phyloP scores from a whole-genome alignment of 2,329 filamentous ascomycete genomes.

The Clarireedia hainanense region DNA sequence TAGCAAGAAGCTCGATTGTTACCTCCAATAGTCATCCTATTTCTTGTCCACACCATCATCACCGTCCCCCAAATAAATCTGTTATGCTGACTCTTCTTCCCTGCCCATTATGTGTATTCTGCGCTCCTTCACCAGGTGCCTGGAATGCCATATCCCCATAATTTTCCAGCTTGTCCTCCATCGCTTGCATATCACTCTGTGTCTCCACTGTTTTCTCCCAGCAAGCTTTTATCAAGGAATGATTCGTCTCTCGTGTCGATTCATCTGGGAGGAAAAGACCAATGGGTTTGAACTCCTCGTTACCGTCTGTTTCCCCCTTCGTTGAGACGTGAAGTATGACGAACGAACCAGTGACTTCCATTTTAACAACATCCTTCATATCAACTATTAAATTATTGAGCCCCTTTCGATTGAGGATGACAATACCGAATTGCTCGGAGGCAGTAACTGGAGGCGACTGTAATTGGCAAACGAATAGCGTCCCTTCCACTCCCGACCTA shows the following conservation, averaged over 20 bases:
- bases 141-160: constrained; percentile 13
- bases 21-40: no score
- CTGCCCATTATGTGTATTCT: constrained; percentile 10
- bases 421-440: constrained; percentile 46
- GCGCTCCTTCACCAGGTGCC: constrained; percentile 4
- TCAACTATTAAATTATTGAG: constrained; percentile 64
- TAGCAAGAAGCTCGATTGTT: no score
- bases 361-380: constrained; percentile 51
- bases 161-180: constrained; percentile 9
- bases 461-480: constrained; percentile 76
- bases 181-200: not conserved
- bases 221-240: constrained; percentile 21
- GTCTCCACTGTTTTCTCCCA: constrained; percentile 15
- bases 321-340: constrained; percentile 35
- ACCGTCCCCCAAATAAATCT: constrained; percentile 18
- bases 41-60: no score
- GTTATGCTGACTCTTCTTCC: constrained; percentile 24
- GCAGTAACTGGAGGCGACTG: constrained; percentile 31
- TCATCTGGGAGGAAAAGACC: constrained; percentile 50
- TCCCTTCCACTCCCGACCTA: constrained; percentile 77
- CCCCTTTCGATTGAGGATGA: constrained; percentile 65
- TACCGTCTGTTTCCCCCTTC: constrained; percentile 4
- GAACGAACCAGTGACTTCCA: constrained; percentile 53
- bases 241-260: constrained; percentile 31
- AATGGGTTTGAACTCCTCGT: constrained; percentile 32